Evolutionary conservation across 2,329 filamentous ascomycete genomes (phyloP).

Genomic region (Rhynchosporium agropyri): DNA sequence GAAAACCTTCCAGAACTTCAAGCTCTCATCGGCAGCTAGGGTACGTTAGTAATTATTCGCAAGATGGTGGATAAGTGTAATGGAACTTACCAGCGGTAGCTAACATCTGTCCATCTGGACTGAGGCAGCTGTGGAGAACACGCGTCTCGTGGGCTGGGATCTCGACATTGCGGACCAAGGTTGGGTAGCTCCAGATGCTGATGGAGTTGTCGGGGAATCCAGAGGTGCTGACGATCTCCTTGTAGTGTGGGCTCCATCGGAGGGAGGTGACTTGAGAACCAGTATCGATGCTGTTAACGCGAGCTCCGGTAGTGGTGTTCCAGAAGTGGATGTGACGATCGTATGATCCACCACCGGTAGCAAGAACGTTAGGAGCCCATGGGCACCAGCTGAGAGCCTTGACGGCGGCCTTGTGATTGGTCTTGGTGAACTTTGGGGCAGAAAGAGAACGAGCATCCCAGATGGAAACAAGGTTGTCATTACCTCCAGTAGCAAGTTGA

Average conservation of each 20-base stretch:
- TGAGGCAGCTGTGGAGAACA: conserved; percentile 94
- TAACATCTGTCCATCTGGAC: conserved; percentile 96
- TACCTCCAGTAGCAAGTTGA: conserved; percentile 95
- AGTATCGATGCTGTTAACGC: conserved; percentile 98
- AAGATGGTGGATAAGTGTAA: not conserved
- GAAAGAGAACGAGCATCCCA: conserved; percentile 95
- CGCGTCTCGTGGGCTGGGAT: conserved; percentile 97
- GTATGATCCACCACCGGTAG: conserved; percentile 93
- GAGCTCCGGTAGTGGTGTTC: conserved; percentile 97
- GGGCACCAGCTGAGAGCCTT: conserved; percentile 99
- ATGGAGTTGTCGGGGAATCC: conserved; percentile 99
- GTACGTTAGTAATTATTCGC: conserved; percentile 38
- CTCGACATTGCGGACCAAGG: conserved; percentile 94
- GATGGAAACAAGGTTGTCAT: conserved; percentile 98
- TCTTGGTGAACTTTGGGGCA: conserved; percentile 98
- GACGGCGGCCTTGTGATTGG: conserved; percentile 97
- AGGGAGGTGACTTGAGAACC: conserved; percentile 96
- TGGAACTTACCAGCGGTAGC: conserved; percentile 75
- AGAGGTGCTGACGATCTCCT: conserved; percentile 95
- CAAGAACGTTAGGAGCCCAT: conserved; percentile 96
- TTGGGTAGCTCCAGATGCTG: conserved; percentile 99
- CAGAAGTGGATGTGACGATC: conserved; percentile 99
- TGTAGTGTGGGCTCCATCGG: conserved; percentile 95
- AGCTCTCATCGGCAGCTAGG: conserved; percentile 84
- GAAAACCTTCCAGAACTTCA: conserved; percentile 99